These are phyloP conservation scores for Medicago truncatula DNA, from an alignment of 306 rosid genomes.

Conservation along the genomic window DNA sequence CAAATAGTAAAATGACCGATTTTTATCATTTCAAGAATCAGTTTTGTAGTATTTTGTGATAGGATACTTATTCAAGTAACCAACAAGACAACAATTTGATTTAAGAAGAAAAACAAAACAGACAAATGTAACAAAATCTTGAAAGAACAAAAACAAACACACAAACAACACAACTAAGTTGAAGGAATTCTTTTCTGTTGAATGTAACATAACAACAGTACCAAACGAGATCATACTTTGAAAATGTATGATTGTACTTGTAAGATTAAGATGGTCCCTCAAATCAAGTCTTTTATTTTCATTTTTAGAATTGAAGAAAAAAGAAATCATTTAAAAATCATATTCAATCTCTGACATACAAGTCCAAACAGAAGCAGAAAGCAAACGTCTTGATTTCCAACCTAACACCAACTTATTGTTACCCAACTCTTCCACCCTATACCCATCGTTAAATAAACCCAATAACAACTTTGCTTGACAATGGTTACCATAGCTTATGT, in stretches of 20 bases:
- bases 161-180: background rate
- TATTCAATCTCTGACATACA: slow-evolving; percentile 13
- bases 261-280: background rate
- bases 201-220: background rate
- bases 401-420: slow-evolving; percentile 68
- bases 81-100: background rate
- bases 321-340: slow-evolving; percentile 13
- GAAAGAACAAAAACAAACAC: background rate
- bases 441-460: slow-evolving; percentile 82
- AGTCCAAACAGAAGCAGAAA: slow-evolving; percentile 80
- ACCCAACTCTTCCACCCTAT: slow-evolving; percentile 65
- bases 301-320: background rate
- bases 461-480: slow-evolving; percentile 77
- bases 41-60: no score
- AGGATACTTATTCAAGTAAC: background rate
- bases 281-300: background rate
- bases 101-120: slow-evolving; percentile 8
- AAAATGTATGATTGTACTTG: background rate
- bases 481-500: slow-evolving; percentile 66
- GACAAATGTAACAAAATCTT: background rate
- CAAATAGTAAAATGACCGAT: no score
- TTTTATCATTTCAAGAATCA: no score
- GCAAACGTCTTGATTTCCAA: slow-evolving; percentile 82
- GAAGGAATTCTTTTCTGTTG: background rate
- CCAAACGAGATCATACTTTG: background rate